These are phyloP conservation scores for Trichosporon coremiiforme DNA, from an alignment of 1,284 basidiomycete genomes.

Conservation along the genomic window DNA sequence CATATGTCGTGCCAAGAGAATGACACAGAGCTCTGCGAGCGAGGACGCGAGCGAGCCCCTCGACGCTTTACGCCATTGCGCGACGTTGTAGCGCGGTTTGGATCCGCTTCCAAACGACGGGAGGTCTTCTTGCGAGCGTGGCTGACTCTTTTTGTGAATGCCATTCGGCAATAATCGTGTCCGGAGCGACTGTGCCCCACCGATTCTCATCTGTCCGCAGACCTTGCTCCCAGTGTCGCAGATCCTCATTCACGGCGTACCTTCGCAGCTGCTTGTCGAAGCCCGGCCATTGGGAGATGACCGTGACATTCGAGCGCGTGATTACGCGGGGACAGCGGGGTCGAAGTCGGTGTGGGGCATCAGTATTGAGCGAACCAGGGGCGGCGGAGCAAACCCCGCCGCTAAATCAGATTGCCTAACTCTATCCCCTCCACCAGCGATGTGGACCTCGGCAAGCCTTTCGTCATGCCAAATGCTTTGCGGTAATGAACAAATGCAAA, in stretches of 20 bases:
- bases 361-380: not conserved
- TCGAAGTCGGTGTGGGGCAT: not conserved
- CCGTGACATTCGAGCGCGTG: not conserved
- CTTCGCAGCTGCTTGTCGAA: not conserved
- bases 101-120: too few species aligned
- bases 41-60: not conserved
- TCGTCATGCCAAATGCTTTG: too few species aligned
- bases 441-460: not conserved
- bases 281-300: not conserved
- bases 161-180: not conserved
- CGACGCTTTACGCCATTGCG: not conserved
- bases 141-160: too few species aligned
- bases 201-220: not conserved
- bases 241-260: not conserved
- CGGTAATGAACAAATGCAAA: too few species aligned
- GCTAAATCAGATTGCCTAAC: not conserved
- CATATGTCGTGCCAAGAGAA: not conserved
- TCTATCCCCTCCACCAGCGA: not conserved
- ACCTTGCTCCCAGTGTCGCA: not conserved
- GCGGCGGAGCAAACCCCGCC: constrained; percentile 7
- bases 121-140: too few species aligned
- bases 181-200: not conserved
- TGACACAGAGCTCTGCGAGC: not conserved
- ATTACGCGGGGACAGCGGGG: not conserved
- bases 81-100: not conserved